Evolutionary conservation across 164 flowering plant genomes (phyloP).

Genomic region (Magnolia changhungtana): DNA sequence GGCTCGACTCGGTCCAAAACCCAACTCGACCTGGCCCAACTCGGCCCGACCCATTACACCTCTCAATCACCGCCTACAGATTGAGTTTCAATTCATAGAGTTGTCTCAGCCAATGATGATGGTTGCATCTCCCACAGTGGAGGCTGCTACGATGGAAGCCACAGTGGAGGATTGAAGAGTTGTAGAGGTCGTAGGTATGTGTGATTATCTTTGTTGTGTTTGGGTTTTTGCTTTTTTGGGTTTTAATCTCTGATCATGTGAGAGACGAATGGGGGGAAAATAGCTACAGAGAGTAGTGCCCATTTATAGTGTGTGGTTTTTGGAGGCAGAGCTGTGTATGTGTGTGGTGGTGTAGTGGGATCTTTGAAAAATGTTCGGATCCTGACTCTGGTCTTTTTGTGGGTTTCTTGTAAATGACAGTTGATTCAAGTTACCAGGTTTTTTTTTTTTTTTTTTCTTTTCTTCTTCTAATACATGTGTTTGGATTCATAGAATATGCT

Average conservation of each 20-base stretch:
- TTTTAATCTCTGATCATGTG: neutral
- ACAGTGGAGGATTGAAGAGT: neutral
- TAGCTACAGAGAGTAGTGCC: slow-evolving; percentile 22
- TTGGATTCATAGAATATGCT: too few relatives aligned
- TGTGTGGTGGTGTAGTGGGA: neutral
- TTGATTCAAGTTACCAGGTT: slow-evolving; percentile 1
- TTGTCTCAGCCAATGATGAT: slow-evolving; percentile 12
- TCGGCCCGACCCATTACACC: too few relatives aligned
- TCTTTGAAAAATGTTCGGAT: neutral
- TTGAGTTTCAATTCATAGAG: slow-evolving; percentile 79
- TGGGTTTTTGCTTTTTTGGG: slow-evolving; percentile 10
- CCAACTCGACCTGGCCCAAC: too few relatives aligned
- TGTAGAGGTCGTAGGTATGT: slow-evolving; percentile 29
- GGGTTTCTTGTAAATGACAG: slow-evolving; percentile 17
- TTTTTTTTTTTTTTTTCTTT: neutral
- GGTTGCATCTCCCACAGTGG: neutral
- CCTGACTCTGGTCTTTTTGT: neutral
- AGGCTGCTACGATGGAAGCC: slow-evolving; percentile 4
- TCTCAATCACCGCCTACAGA: slow-evolving; percentile 84
- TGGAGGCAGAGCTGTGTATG: neutral
- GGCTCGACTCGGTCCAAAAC: too few relatives aligned
- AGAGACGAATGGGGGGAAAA: slow-evolving; percentile 2
- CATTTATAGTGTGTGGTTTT: slow-evolving; percentile 8
- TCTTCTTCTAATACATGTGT: neutral
- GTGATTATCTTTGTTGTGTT: slow-evolving; percentile 31